Percentiles rank a stretch among this genome's conserved stretches.
phyloP scores from a whole-genome alignment of 2,329 filamentous ascomycete genomes.

The Ceratocystis alfenasii region DNA sequence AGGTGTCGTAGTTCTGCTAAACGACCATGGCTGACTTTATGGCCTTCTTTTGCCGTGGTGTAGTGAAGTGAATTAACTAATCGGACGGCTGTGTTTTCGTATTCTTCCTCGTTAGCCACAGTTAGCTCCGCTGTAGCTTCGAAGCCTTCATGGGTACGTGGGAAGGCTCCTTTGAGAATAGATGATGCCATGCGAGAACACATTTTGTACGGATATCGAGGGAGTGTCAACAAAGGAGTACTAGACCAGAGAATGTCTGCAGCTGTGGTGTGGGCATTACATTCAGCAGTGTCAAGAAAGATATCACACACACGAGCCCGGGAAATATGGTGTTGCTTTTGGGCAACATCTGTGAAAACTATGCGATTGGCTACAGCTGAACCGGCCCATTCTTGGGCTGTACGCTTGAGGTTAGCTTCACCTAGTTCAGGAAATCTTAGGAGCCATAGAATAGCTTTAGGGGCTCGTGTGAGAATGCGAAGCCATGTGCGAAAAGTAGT shows the following conservation, averaged over 20 bases:
- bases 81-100: conserved; percentile 63
- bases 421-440: conserved; percentile 93
- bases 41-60: conserved; percentile 32
- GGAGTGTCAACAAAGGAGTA: conserved; percentile 79
- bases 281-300: conserved; percentile 94
- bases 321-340: conserved; percentile 86
- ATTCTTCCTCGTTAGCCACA: conserved; percentile 64
- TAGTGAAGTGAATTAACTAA: conserved; percentile 57
- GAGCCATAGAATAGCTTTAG: conserved; percentile 86
- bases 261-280: conserved; percentile 94
- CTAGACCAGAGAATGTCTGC: conserved; percentile 95
- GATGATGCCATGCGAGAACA: conserved; percentile 96
- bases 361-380: conserved; percentile 74
- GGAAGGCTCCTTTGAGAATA: conserved; percentile 80
- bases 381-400: conserved; percentile 73
- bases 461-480: conserved; percentile 71
- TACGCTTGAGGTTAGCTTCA: conserved; percentile 70
- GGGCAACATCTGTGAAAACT: conserved; percentile 91
- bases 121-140: conserved; percentile 64
- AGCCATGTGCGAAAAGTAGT: conserved; percentile 94
- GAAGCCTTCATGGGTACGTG: conserved; percentile 54
- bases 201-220: conserved; percentile 95
- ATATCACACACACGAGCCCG: conserved; percentile 85
- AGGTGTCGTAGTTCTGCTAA: conserved; percentile 68
- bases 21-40: conserved; percentile 51